phyloP scores from a whole-genome alignment of 306 rosid species.

The Casuarina glauca region DNA sequence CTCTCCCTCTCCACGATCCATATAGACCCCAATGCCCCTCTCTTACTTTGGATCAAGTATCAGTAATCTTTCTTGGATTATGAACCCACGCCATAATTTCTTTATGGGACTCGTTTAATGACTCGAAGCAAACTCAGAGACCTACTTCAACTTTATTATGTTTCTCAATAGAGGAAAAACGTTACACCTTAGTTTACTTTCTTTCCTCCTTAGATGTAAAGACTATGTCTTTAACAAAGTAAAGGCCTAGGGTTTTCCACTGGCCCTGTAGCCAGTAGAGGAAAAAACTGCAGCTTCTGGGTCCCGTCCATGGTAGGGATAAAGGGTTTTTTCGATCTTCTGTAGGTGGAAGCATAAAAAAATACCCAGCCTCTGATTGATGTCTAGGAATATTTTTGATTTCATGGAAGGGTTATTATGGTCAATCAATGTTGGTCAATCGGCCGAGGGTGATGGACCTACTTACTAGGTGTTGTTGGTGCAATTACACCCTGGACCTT shows the following conservation, averaged over 20 bases:
- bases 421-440: background rate
- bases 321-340: background rate
- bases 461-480: slow-evolving; percentile 91
- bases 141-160: too few relatives aligned
- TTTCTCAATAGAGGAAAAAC: too few relatives aligned
- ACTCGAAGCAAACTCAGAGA: too few relatives aligned
- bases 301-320: background rate
- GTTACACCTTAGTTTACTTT: too few relatives aligned
- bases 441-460: slow-evolving; percentile 9
- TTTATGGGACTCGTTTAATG: background rate
- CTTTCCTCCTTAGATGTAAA: too few relatives aligned
- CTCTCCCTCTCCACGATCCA: slow-evolving; percentile 4
- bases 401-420: background rate
- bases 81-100: background rate
- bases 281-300: too few relatives aligned
- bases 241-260: too few relatives aligned
- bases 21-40: background rate
- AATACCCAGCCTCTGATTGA: too few relatives aligned
- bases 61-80: background rate
- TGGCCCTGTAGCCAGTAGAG: too few relatives aligned
- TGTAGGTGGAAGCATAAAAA: background rate
- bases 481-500: slow-evolving; percentile 96
- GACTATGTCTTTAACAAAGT: too few relatives aligned
- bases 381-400: background rate
- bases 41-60: too few relatives aligned